Evolutionary conservation across 2,329 filamentous ascomycete species (phyloP).

Genomic region (Ophiostoma piceae): DNA sequence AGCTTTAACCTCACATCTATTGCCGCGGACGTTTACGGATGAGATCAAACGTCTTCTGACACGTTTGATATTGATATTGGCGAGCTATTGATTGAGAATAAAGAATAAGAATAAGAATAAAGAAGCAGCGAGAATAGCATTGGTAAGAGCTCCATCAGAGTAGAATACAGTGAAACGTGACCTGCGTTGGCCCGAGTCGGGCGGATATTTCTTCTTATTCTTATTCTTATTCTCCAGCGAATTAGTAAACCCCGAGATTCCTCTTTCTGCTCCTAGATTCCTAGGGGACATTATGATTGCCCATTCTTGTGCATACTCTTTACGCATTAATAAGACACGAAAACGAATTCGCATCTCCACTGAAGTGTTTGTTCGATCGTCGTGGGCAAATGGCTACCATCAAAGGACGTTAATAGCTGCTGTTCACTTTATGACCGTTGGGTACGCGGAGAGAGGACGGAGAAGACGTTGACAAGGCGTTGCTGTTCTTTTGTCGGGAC

Average conservation of each 20-base stretch:
- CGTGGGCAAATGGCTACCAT: no score
- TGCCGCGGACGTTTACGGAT: neutral
- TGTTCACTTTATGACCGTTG: neutral
- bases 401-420: no score
- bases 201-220: neutral
- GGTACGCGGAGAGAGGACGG: neutral
- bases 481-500: neutral
- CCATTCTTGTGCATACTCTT: neutral
- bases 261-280: neutral
- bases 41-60: slow-evolving; percentile 1
- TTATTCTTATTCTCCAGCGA: slow-evolving; percentile 11
- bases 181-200: neutral
- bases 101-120: neutral
- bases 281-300: neutral
- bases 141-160: neutral
- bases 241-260: slow-evolving; percentile 1
- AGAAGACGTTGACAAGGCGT: neutral
- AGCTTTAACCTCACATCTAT: neutral
- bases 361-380: neutral
- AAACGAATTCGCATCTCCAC: neutral
- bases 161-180: neutral
- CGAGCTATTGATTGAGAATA: no score
- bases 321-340: neutral
- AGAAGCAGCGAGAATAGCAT: slow-evolving; percentile 2
- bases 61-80: neutral